Evolutionary conservation across 345 rosid genomes (phyloP), one percentile per base, ranked within the genome.

Genomic region (Viola odorata): DNA sequence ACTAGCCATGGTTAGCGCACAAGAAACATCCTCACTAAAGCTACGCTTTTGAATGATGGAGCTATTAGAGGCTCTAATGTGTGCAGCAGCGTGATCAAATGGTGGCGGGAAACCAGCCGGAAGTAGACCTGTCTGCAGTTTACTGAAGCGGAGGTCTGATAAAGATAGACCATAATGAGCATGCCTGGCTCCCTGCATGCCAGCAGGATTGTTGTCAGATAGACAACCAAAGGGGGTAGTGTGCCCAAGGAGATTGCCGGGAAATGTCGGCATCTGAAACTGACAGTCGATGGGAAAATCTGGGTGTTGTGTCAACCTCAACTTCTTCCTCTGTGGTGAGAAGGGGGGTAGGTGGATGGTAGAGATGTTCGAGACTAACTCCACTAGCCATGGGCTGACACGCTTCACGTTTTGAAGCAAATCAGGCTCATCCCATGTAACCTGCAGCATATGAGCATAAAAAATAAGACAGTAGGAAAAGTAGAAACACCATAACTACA

Each of bases 351-450:
- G 77, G 49, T 88, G 91, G 59, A 91, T 78, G 36, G 95, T 68
- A 10, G 92, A 91, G 64, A 88, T 81, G 67, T 73, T 80, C 0
- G 97, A 78, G 45, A 86, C 96, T 83, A 95, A 66, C 72, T 95
- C 97, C 5, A 88, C 97, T 55, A 88, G 67, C 99, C 99, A 95
- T 5, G 99, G 99, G 71, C 73, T 95, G 23, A 95, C 97, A 39
- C 89, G 83, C 79, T 91, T 95, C 78, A 91, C 96, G 45, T 91
- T 88, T 69, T 95, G 99, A 60, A 90, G 96, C 70, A 95, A 82
- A 68, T 95, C 99, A 0, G 97, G 97, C 66, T 95, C 99, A 65
- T 95, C 97, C 97, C 99, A 91, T 8, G 87, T 78, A 48, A 95
- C 96, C 99, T 91, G 73, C 45, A 62, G 5, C 41, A 53, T 12